Evolutionary conservation across 495 filamentous ascomycete species (phyloP), one percentile per base, ranked within the genome.

Genomic region (Coniosporium apollinis): DNA sequence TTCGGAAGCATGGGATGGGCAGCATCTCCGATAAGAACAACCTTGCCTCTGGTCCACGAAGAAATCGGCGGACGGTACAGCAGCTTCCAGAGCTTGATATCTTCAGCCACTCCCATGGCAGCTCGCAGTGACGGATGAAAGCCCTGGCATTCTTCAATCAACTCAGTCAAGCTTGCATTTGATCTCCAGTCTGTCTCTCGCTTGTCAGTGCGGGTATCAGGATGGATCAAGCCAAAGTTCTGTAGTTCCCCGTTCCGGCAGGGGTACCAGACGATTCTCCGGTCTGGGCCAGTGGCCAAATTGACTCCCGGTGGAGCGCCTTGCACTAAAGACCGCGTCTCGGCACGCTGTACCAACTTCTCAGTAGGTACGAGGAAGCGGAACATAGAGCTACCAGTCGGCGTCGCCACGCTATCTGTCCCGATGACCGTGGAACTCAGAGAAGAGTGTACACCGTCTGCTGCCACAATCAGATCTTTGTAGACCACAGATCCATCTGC

Each of bases 401-500:
- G 18, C 3, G 34, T 8, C 6, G 21, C 18, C 4, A 36, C 35
- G 7, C 19, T 24, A 8, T 28, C 15, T 5, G 8, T 30, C 15
- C 36, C 41, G 10, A 35, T 25, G 8, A 39, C 13, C n/a, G 7
- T 21, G 10, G 17, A 9, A 13, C 19, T 34, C 7, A 34, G 19
- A 3, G 25, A 34, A 45, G 35, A 6, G 33, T 71, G 63, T 29
- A 67, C 41, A 0, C 69, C 69, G 48, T 67, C 66, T 4, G 66
- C 65, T 13, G 54, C 54, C n/a, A 72, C 39, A 29, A 69, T 50
- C 5, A 73, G 33, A 39, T 70, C 66, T 48, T 30, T 42, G 41
- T 28, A 26, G 26, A 50, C 47, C 38, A 45, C 46, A 13, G 35
- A 37, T 3, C 59, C 60, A 34, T 58, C 55, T 5, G 47, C 37